Evolutionary conservation across 2,329 filamentous ascomycete species (phyloP).

Genomic region (Claviceps citrina): DNA sequence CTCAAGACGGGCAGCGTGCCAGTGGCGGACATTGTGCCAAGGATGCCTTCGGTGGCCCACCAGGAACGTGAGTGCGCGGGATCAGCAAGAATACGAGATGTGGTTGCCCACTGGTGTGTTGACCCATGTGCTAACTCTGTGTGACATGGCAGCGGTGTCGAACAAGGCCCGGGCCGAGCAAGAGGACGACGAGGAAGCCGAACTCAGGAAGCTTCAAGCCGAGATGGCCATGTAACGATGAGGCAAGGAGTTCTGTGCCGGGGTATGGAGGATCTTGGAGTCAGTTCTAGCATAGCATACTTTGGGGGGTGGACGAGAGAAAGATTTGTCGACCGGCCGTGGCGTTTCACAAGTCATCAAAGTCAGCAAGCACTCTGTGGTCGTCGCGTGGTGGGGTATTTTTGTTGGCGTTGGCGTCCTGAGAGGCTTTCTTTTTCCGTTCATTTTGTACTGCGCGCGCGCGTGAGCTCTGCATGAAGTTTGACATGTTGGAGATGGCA

Average conservation of each 20-base stretch:
- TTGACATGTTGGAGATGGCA: too few relatives aligned
- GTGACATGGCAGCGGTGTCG: conserved; percentile 17
- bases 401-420: too few relatives aligned
- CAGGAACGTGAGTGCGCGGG: conserved; percentile 51
- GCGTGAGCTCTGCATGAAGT: too few relatives aligned
- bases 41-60: conserved; percentile 59
- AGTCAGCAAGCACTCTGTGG: too few relatives aligned
- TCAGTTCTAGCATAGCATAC: conserved; percentile 7
- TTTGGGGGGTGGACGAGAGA: background rate
- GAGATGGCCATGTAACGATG: conserved; percentile 86
- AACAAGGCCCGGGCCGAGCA: conserved; percentile 32
- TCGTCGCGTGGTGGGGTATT: conserved; percentile 13
- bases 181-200: conserved; percentile 92
- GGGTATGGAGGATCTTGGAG: background rate
- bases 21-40: conserved; percentile 60
- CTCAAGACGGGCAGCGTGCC: conserved; percentile 75
- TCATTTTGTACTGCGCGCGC: too few relatives aligned
- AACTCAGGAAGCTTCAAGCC: conserved; percentile 80
- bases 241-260: background rate
- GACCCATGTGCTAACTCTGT: conserved; percentile 6
- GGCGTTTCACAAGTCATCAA: too few relatives aligned
- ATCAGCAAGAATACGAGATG: too few relatives aligned
- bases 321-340: too few relatives aligned
- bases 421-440: too few relatives aligned
- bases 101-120: too few relatives aligned